Evolutionary conservation across 805 yeast genomes (phyloP), one percentile per base, ranked within the genome.

Genomic region (Schwanniomyces polymorphus): DNA sequence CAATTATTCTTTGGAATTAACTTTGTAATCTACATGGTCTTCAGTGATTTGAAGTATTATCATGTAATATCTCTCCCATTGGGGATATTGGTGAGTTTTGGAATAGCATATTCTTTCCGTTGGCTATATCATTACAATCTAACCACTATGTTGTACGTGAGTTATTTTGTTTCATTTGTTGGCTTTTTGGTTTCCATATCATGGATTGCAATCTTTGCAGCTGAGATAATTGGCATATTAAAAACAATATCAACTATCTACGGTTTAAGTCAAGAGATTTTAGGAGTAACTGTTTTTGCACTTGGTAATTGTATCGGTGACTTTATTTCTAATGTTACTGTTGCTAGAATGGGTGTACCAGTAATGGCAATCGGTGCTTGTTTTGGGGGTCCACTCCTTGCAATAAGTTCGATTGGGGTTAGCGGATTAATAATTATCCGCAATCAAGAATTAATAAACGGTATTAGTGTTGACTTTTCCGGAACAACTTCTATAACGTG

Each of bases 351-450:
- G 76, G 97, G 96, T 0, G 84, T 81, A 68, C 88, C 96, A 0
- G 76, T 86, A 40, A 87, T 92, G 87, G 97, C 97, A 0, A 72
- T 94, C n/a, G 88, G 94, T 26, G 97, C 97, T 0, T 91, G 98
- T 59, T 86, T 91, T 63, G 98, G 97, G 0, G 90, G 97, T 1
- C 98, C 98, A 0, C 67, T 92, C 47, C 63, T 94, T 37, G 86
- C 91, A 44, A 69, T 94, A 9, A 73, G 91, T 34, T 96, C 97
- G 0, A 68, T 92, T 49, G 97, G 97, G 0, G 58, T 85, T 5
- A 86, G 88, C 54, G 91, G 92, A 0, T 50, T 88, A 28, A 27
- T 66, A 6, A 42, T 60, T 2, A 42, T 53, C 3, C 46, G 48
- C 2, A 47, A 46, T 25, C 37, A 38, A 18, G 46, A 51, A 23